A percentile compares a stretch with the other conserved stretches of the same genome.
These are phyloP conservation scores for Leucocoprinus gongylophorus DNA, from an alignment of 1,284 basidiomycete genomes.

Conservation along the genomic window DNA sequence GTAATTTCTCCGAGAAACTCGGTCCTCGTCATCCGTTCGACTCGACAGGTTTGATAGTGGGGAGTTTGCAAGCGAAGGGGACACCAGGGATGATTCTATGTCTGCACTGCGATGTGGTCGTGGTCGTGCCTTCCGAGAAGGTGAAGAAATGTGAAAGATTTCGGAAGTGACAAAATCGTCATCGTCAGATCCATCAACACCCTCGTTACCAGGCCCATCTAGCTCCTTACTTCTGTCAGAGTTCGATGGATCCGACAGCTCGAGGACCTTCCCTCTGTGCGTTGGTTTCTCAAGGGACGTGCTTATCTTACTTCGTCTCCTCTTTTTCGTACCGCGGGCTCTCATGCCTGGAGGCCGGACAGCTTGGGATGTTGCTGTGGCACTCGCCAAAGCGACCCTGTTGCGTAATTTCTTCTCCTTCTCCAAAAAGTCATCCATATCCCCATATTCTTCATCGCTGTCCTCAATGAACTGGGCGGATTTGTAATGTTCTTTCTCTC, in stretches of 20 bases:
- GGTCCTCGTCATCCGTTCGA: slow-evolving; percentile 35
- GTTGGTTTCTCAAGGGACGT: slow-evolving; percentile 9
- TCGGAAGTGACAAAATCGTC: not conserved
- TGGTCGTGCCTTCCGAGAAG: slow-evolving; percentile 14
- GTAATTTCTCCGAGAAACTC: slow-evolving; percentile 12
- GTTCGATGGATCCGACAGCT: slow-evolving; percentile 16
- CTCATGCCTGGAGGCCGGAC: slow-evolving; percentile 48
- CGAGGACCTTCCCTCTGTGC: slow-evolving; percentile 11
- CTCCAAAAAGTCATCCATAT: slow-evolving; percentile 74
- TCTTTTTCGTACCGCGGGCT: slow-evolving; percentile 63
- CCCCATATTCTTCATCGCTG: slow-evolving; percentile 74
- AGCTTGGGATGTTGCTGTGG: slow-evolving; percentile 23
- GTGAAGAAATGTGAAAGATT: not conserved
- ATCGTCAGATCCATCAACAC: slow-evolving; percentile 2
- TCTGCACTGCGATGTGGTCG: slow-evolving; percentile 16
- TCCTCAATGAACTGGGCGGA: slow-evolving; percentile 88
- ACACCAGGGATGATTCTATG: not conserved
- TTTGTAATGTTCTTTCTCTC: slow-evolving; percentile 76
- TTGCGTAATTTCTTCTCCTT: slow-evolving; percentile 51
- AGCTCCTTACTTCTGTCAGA: slow-evolving; percentile 8
- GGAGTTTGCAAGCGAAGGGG: not conserved
- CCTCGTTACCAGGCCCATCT: slow-evolving; percentile 12
- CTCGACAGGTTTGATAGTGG: not conserved
- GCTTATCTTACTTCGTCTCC: slow-evolving; percentile 36
- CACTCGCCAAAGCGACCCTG: slow-evolving; percentile 40